phyloP scores from a whole-genome alignment of 495 filamentous ascomycete species.

The Pyrenopolyporus hunteri region DNA sequence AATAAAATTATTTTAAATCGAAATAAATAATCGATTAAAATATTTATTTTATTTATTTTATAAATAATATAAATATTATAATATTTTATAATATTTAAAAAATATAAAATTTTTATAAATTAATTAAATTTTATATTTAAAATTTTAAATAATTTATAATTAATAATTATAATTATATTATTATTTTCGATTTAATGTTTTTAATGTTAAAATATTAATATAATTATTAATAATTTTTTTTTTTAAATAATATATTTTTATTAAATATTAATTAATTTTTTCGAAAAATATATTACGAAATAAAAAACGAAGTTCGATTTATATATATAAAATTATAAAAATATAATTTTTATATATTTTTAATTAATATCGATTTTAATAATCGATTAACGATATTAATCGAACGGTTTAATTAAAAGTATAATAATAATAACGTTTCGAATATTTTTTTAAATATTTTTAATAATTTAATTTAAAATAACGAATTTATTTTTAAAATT shows the following conservation, averaged over 20 bases:
- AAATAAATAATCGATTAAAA: neutral
- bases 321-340: neutral
- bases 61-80: neutral
- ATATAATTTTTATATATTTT: neutral
- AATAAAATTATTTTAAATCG: neutral
- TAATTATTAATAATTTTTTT: neutral
- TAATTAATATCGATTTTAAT: too few species aligned
- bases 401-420: neutral
- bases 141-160: neutral
- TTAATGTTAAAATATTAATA: neutral
- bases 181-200: slow-evolving; percentile 4
- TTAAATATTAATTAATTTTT: slow-evolving; percentile 5
- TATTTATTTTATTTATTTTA: neutral
- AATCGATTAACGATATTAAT: neutral
- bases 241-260: slow-evolving; percentile 3
- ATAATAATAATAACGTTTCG: neutral
- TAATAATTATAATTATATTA: neutral
- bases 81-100: neutral
- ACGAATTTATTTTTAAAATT: neutral
- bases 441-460: neutral
- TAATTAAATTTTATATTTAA: neutral
- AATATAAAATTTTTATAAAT: neutral
- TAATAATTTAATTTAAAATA: too few species aligned
- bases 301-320: neutral
- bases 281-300: neutral